A percentile compares a stretch with the other conserved stretches of the same genome.
These are phyloP conservation scores for Closterium sp. DNA, from an alignment of 139 green algal species.

Conservation along the genomic window DNA sequence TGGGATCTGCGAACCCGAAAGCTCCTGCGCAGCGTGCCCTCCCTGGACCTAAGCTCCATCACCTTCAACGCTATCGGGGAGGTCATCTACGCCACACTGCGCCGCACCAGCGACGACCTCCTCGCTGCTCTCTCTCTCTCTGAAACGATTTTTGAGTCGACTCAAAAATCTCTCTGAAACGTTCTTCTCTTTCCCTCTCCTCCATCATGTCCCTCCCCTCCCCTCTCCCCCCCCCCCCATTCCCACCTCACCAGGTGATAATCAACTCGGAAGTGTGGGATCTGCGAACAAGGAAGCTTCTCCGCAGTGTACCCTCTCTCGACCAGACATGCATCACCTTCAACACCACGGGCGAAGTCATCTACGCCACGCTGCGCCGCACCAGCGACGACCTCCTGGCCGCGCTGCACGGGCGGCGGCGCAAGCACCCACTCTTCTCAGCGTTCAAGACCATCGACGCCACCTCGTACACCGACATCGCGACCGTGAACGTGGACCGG, in stretches of 20 bases:
- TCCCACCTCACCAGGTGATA: conserved; percentile 54
- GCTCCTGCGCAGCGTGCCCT: conserved; percentile 67
- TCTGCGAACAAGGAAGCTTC: conserved; percentile 64
- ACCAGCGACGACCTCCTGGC: conserved; percentile 38
- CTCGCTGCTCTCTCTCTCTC: neutral
- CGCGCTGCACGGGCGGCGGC: conserved; percentile 42
- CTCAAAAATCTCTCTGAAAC: too few species aligned
- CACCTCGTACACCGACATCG: conserved; percentile 67
- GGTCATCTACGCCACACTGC: conserved; percentile 56
- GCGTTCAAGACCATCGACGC: conserved; percentile 73
- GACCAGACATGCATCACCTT: conserved; percentile 60
- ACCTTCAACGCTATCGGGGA: conserved; percentile 57
- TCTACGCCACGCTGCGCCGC: conserved; percentile 56
- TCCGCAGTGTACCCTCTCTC: conserved; percentile 66
- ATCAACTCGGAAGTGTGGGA: conserved; percentile 80
- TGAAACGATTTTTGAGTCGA: neutral
- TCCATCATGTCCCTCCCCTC: neutral
- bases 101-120: conserved; percentile 49
- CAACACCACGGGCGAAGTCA: conserved; percentile 56
- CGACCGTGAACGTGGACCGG: conserved; percentile 63
- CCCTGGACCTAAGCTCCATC: conserved; percentile 62
- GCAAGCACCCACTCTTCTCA: conserved; percentile 62
- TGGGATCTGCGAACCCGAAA: conserved; percentile 72
- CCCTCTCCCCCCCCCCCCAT: neutral
- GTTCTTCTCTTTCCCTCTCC: neutral